A percentile compares a stretch with the other conserved stretches of the same genome.
Conservation (phyloP, 1,139 yeast species). For the Saccharomycopsis phalli region DNA sequence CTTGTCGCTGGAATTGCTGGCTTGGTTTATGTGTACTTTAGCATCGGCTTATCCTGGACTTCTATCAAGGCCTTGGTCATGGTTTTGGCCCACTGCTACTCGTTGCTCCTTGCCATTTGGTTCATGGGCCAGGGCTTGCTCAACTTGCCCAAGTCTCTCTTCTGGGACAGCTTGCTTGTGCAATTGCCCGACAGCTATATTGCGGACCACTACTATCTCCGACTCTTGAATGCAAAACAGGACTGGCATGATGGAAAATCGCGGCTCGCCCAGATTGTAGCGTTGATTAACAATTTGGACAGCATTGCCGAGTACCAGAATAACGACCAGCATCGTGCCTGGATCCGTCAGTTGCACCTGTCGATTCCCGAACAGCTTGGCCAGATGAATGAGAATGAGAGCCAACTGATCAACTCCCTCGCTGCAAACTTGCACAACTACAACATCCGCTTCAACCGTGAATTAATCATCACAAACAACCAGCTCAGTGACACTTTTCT, state of each 20-base stretch:
- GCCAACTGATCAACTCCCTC: conserved; percentile 21
- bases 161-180: conserved; percentile 39
- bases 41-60: conserved; percentile 46
- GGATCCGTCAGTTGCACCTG: conserved; percentile 30
- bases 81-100: conserved; percentile 73
- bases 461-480: conserved; percentile 12
- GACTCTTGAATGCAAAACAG: conserved; percentile 52
- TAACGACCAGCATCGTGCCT: conserved; percentile 28
- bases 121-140: conserved; percentile 78
- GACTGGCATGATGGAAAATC: conserved; percentile 56
- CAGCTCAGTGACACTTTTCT: conserved; percentile 27
- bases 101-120: conserved; percentile 71
- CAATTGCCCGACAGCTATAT: conserved; percentile 26
- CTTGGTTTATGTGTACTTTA: conserved; percentile 50
- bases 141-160: conserved; percentile 51
- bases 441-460: conserved; percentile 35
- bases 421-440: conserved; percentile 34
- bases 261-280: conserved; percentile 54
- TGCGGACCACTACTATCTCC: conserved; percentile 40
- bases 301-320: conserved; percentile 23
- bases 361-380: conserved; percentile 23
- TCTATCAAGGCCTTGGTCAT: conserved; percentile 62
- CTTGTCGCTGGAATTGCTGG: conserved; percentile 47
- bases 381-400: conserved; percentile 23
- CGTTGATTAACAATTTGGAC: conserved; percentile 46